Percentiles rank a stretch among this genome's conserved stretches.
Conservation (phyloP, 2,329 filamentous ascomycete genomes). For the Pochonia chlamydosporia region DNA sequence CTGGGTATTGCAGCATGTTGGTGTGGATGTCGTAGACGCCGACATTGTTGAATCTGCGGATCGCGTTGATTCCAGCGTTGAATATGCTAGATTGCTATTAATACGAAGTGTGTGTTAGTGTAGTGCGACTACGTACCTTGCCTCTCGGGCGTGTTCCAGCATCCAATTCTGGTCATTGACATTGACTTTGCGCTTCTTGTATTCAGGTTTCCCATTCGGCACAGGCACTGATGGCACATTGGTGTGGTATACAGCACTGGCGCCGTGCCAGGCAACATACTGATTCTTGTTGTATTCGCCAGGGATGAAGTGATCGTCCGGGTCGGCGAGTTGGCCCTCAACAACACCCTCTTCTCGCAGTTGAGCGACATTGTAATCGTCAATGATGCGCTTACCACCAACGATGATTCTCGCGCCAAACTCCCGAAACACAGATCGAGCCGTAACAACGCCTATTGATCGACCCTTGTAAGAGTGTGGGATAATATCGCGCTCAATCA, state of each 20-base stretch:
- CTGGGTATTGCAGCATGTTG: slow-evolving; percentile 83
- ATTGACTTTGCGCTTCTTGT: slow-evolving; percentile 78
- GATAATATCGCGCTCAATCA: slow-evolving; percentile 93
- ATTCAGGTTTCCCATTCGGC: slow-evolving; percentile 68
- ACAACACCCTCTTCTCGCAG: slow-evolving; percentile 70
- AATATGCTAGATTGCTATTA: slow-evolving; percentile 72
- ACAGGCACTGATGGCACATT: slow-evolving; percentile 70
- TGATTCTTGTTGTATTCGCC: slow-evolving; percentile 98
- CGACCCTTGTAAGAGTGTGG: slow-evolving; percentile 98
- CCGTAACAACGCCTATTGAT: slow-evolving; percentile 93
- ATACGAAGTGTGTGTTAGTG: not conserved
- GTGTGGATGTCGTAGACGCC: slow-evolving; percentile 94
- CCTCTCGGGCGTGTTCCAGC: slow-evolving; percentile 85
- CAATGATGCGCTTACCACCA: slow-evolving; percentile 75
- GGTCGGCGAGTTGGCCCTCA: slow-evolving; percentile 88
- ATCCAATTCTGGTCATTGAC: slow-evolving; percentile 97
- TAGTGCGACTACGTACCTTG: slow-evolving; percentile 56
- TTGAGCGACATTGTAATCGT: slow-evolving; percentile 82
- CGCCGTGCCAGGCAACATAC: slow-evolving; percentile 97
- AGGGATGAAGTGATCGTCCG: slow-evolving; percentile 70
- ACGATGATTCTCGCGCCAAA: slow-evolving; percentile 94
- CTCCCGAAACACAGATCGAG: slow-evolving; percentile 92
- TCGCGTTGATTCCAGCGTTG: slow-evolving; percentile 66
- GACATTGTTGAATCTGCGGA: slow-evolving; percentile 61
- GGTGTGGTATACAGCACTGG: slow-evolving; percentile 91